Percentiles rank a stretch among this genome's conserved stretches.
phyloP scores from a whole-genome alignment of 2,329 filamentous ascomycete species.

The Apiospora malaysiana region DNA sequence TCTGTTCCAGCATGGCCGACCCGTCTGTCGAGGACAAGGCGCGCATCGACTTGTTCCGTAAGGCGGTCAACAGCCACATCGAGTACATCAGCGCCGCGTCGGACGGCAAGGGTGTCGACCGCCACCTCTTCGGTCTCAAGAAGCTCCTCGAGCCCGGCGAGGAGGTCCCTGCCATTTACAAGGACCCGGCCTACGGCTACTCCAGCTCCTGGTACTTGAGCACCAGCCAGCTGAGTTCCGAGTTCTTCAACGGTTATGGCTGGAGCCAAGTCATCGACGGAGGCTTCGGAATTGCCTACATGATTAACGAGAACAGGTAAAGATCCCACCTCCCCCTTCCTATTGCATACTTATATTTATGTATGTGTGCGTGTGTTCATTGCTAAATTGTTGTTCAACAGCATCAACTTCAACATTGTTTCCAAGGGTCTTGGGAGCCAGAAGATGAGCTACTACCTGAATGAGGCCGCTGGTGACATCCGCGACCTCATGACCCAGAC shows the following conservation, averaged over 20 bases:
- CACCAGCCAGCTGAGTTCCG: constrained; percentile 87
- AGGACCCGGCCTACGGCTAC: constrained; percentile 86
- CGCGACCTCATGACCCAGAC: constrained; percentile 84
- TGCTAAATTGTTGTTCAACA: constrained; percentile 42
- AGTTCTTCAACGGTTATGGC: constrained; percentile 99
- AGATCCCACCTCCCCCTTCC: constrained; percentile 30
- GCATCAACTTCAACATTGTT: constrained; percentile 97
- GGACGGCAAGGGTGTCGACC: constrained; percentile 92
- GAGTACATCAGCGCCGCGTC: constrained; percentile 90
- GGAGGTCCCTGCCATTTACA: constrained; percentile 80
- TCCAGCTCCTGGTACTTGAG: constrained; percentile 88
- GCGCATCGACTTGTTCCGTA: constrained; percentile 77
- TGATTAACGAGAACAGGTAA: constrained; percentile 98
- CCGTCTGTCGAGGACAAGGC: constrained; percentile 65
- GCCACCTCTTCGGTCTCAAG: constrained; percentile 97
- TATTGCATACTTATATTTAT: neutral
- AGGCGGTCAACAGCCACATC: constrained; percentile 80
- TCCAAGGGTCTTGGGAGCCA: constrained; percentile 90
- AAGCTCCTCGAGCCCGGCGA: constrained; percentile 83
- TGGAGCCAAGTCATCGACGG: constrained; percentile 98
- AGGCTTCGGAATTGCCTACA: constrained; percentile 97
- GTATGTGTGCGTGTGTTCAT: too few species aligned
- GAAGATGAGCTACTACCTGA: constrained; percentile 94
- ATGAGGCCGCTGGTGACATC: constrained; percentile 90
- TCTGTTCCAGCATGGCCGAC: constrained; percentile 87